These are phyloP conservation scores for Alopecurus myosuroides DNA, from an alignment of 176 grass and related monocot species.

Conservation along the genomic window DNA sequence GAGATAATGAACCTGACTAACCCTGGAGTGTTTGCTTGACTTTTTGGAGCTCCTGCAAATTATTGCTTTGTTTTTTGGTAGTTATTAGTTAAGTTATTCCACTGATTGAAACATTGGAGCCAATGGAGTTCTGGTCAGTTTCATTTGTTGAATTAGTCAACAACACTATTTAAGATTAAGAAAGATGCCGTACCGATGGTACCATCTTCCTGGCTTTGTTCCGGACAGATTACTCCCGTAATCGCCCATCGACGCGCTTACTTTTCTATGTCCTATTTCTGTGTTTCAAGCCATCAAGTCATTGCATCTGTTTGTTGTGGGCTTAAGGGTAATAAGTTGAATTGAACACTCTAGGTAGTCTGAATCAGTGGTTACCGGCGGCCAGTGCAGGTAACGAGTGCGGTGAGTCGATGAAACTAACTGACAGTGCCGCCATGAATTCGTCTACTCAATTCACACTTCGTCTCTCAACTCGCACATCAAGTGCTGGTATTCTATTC, in stretches of 20 bases:
- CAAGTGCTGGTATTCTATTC: neutral
- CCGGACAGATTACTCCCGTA: neutral
- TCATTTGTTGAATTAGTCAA: constrained; percentile 20
- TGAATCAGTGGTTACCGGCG: too few species aligned
- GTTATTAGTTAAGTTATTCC: neutral
- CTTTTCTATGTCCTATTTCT: neutral
- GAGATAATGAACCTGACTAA: neutral
- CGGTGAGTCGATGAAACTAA: constrained; percentile 10
- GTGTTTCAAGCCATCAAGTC: neutral
- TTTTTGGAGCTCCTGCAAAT: neutral
- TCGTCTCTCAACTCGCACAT: too few species aligned
- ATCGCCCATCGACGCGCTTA: neutral
- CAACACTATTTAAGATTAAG: neutral
- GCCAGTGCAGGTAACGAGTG: too few species aligned
- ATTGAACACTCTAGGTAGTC: too few species aligned
- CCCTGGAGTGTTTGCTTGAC: neutral
- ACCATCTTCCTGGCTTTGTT: neutral
- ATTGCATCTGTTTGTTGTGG: neutral
- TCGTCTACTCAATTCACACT: neutral
- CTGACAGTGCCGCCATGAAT: neutral
- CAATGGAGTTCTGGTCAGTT: constrained; percentile 14
- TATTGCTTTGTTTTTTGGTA: neutral
- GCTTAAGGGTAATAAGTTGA: too few species aligned
- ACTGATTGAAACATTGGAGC: neutral
- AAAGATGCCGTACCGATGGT: neutral